Base-by-base conservation (phyloP, 805 yeast species). In the Barnettozyma sucrosica region DNA sequence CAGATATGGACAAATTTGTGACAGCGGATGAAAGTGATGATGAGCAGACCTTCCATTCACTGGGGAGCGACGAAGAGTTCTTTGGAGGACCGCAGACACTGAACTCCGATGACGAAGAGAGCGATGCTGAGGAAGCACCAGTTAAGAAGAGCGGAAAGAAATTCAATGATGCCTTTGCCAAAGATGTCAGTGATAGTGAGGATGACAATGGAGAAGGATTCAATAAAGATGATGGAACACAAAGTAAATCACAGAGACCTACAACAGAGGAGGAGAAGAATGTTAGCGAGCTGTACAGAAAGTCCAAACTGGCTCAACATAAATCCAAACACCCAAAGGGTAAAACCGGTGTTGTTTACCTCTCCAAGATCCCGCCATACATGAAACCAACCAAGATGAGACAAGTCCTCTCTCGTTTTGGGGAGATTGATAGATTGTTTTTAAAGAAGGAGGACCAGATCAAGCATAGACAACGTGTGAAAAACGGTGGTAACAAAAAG, bases 361-460 rank as follows among this genome's bases (percentile, higher is more conserved):
- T 93, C 3, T 89, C 97, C 0, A 77, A 83, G 43, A 78, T 93
- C 9, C 99, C 99, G 0, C 99, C 99, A 23, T 93, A 85, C 62
- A 93, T 93, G 99, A 90, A 90, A 63, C 98, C 99, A 1, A 79
- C 84, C 2, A 93, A 89, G 63, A 71, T 93, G 67, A 76, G 95
- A 57, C 93, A 89, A 44, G 77, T 93, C 11, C 69, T 93, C 30
- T 66, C 81, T 4, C 72, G 88, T 51, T 93, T 92, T 67, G 99
- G 99, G 10, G 81, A 80, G 50, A 75, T 92, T n/a, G 96, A 88
- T 57, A 73, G 98, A 53, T 69, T 93, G 7, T 93, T 85, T 62
- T 67, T 93, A 52, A 85, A 89, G 55, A 96, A 95, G 14, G 99
- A 93, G 64, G 86, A 84, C 53, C 75, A 80, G 9, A 70, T 76